These are phyloP conservation scores for Leptosphaerulina australis DNA, from an alignment of 2,329 filamentous ascomycete genomes.

Conservation along the genomic window DNA sequence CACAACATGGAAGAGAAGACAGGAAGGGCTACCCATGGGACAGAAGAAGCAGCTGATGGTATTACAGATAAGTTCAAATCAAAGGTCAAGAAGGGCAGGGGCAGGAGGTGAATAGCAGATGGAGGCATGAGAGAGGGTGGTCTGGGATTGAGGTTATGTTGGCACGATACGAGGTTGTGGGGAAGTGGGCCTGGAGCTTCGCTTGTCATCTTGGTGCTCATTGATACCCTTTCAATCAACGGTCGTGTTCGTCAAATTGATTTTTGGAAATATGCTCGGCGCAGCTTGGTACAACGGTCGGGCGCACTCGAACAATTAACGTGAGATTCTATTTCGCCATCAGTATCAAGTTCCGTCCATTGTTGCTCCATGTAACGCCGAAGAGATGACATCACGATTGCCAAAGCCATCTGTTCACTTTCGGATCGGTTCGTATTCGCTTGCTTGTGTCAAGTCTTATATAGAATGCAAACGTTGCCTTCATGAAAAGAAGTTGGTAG, in stretches of 20 bases:
- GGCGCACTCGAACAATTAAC: conserved; percentile 25
- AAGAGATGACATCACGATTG: conserved; percentile 44
- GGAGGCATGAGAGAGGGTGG: not conserved
- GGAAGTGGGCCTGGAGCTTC: conserved; percentile 11
- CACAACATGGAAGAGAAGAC: conserved; percentile 56
- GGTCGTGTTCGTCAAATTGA: conserved; percentile 10
- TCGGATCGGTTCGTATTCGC: conserved; percentile 51
- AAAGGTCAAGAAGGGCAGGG: conserved; percentile 36
- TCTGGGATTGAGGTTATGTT: not conserved
- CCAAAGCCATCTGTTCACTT: conserved; percentile 44
- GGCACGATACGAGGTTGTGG: conserved; percentile 3
- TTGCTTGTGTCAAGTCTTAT: conserved; percentile 50
- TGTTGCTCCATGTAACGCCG: conserved; percentile 33
- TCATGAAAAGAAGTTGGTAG: conserved; percentile 48
- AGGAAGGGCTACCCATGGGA: conserved; percentile 45
- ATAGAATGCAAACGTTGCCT: conserved; percentile 50
- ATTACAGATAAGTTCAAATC: conserved; percentile 37
- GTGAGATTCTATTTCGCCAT: conserved; percentile 39
- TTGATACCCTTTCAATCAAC: conserved; percentile 10
- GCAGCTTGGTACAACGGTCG: conserved; percentile 22
- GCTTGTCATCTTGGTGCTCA: conserved; percentile 8
- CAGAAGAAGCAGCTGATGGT: conserved; percentile 39
- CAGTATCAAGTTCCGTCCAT: conserved; percentile 36
- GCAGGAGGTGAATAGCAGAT: conserved; percentile 27
- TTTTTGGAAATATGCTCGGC: conserved; percentile 5